Conservation (phyloP, 1,284 basidiomycete genomes). For the Anthracocystis panici-leucophaei region DNA sequence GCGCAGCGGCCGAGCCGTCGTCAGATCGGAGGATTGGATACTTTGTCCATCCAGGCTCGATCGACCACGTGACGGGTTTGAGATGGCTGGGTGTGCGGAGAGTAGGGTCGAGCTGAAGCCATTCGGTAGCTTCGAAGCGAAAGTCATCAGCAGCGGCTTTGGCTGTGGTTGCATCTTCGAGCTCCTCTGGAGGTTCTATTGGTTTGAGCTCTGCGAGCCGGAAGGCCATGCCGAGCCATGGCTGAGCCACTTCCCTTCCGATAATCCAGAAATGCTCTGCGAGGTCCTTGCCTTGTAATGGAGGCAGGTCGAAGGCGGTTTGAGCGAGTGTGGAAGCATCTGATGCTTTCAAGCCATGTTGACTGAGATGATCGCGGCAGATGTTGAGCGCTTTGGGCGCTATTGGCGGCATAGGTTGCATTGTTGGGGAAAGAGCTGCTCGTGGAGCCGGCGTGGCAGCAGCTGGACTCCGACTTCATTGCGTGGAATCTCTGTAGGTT, state of each 20-base stretch:
- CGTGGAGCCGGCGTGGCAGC: conserved; percentile 81
- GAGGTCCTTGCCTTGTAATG: conserved; percentile 83
- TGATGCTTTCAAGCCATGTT: conserved; percentile 82
- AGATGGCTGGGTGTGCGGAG: conserved; percentile 49
- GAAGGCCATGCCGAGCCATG: conserved; percentile 83
- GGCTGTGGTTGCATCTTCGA: conserved; percentile 6
- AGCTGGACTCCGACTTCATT: conserved; percentile 94
- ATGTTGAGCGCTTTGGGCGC: conserved; percentile 78
- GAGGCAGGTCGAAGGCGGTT: conserved; percentile 83
- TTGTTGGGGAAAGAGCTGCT: conserved; percentile 81
- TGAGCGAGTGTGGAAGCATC: conserved; percentile 85
- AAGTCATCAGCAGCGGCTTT: conserved; percentile 27
- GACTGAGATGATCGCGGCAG: conserved; percentile 81
- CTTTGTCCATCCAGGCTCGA: conserved; percentile 88
- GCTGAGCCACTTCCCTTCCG: conserved; percentile 79
- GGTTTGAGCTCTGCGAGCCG: conserved; percentile 75
- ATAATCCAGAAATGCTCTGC: conserved; percentile 90
- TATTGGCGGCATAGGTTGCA: conserved; percentile 77
- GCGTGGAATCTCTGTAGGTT: conserved; percentile 65
- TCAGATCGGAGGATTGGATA: conserved; percentile 75
- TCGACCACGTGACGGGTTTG: conserved; percentile 78
- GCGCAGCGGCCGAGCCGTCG: conserved; percentile 44
- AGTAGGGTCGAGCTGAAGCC: conserved; percentile 58
- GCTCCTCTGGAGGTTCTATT: conserved; percentile 74
- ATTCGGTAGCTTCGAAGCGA: conserved; percentile 49